Conservation (phyloP, 768 basidiomycete genomes). For the Psilocybe azurescens region DNA sequence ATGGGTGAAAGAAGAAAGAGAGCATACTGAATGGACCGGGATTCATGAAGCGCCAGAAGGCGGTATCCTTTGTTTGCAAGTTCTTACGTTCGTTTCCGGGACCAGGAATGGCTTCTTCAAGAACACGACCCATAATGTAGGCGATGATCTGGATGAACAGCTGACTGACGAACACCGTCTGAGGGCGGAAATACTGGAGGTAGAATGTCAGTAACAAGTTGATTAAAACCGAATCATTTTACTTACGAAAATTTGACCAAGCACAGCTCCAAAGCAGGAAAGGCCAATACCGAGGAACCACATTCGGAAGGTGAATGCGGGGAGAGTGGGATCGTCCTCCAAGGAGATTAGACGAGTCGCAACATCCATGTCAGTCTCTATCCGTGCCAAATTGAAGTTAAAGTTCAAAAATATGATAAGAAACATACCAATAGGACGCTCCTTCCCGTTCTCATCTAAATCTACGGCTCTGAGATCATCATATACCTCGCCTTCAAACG, state of each 20-base stretch:
- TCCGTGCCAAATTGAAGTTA: neutral
- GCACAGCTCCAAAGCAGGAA: constrained; percentile 59
- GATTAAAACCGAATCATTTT: neutral
- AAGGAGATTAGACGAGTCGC: constrained; percentile 55
- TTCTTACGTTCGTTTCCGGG: constrained; percentile 31
- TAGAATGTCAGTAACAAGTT: neutral
- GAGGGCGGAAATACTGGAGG: constrained; percentile 55
- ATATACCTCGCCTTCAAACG: neutral
- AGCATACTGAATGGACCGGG: constrained; percentile 64
- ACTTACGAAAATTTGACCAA: constrained; percentile 51
- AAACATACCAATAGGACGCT: constrained; percentile 2
- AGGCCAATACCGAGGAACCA: constrained; percentile 61
- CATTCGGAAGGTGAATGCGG: constrained; percentile 58
- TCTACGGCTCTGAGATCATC: neutral
- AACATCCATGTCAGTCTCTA: constrained; percentile 51
- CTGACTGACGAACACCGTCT: constrained; percentile 53
- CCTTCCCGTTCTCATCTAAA: constrained; percentile 1
- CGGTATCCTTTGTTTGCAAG: constrained; percentile 37
- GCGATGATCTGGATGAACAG: constrained; percentile 58
- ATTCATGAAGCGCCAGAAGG: constrained; percentile 60
- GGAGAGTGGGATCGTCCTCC: constrained; percentile 58
- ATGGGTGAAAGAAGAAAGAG: neutral
- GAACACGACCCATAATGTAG: constrained; percentile 53
- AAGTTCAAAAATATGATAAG: neutral
- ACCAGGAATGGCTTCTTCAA: constrained; percentile 44